Conservation (phyloP, 305 asterid genomes). For the Fraxinus floribunda region DNA sequence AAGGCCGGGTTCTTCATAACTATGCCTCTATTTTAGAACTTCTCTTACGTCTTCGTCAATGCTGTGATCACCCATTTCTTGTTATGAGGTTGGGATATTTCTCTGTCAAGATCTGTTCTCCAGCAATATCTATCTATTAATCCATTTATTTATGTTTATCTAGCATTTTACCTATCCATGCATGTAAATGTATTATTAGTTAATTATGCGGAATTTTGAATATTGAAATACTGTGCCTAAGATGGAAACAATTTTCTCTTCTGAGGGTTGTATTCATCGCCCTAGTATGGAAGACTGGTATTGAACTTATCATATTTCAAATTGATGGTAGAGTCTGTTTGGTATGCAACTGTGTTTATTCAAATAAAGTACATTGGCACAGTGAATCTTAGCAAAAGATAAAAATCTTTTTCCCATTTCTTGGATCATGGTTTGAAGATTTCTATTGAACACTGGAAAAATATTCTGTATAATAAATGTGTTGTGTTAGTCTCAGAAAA, state of each 20-base stretch:
- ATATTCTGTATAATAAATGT: not conserved
- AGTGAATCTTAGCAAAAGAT: not conserved
- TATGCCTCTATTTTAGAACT: conserved; percentile 96
- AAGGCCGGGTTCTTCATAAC: conserved; percentile 97
- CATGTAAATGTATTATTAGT: not conserved
- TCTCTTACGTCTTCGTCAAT: conserved; percentile 98
- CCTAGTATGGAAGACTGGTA: not conserved
- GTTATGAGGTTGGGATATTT: conserved; percentile 73
- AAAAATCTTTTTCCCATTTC: not conserved
- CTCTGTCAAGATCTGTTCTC: conserved; percentile 13
- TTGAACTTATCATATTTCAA: not conserved
- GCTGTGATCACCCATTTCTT: conserved; percentile 98
- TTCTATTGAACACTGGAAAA: not conserved
- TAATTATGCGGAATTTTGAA: conserved; percentile 1
- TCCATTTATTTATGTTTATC: not conserved
- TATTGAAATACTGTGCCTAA: not conserved
- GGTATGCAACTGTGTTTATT: not conserved
- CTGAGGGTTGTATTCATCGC: not conserved
- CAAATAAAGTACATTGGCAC: not conserved
- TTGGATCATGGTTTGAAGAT: not conserved
- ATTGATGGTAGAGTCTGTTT: not conserved
- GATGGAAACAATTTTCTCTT: not conserved
- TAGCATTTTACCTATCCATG: not conserved
- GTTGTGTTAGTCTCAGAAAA: not conserved
- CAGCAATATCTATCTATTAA: conserved; percentile 10